Evolutionary conservation across 495 filamentous ascomycete genomes (phyloP), one percentile per base, ranked within the genome.

Genomic region (Cairneyella variabilis): DNA sequence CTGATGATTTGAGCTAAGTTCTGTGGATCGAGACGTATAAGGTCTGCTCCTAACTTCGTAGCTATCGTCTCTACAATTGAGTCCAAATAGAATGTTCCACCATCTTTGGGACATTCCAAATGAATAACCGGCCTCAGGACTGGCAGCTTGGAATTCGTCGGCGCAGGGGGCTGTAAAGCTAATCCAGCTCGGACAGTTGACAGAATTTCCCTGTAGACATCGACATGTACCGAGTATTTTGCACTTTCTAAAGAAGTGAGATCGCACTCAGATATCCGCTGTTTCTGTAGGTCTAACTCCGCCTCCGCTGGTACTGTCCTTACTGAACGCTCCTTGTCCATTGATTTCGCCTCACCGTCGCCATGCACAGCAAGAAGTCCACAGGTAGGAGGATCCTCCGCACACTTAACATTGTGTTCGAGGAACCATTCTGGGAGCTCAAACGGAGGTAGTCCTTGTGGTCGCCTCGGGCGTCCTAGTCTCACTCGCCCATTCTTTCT

Each of bases 1-100:
- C 83, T 87, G 36, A 86, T 78, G 36, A 97, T 72, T 50, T 90
- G 76, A 12, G 90, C 87, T 56, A 98, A 76, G 64, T 90, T 88
- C 55, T 87, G 83, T 12, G 90, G 83, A 66, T 86, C 83, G 12
- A 98, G 68, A 20, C 80, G 78, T 28, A 98, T 71, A 4, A 97
- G 63, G 65, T 97, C 88, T n/a, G 91, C 84, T 27, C 72, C 69
- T 11, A 86, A 53, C 16, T 79, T 73, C 10, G 69, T 62, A 1
- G 90, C 86, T 26, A 88, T 67, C 25, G 67, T 70, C 39, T 78
- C 71, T 7, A 88, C 76, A 23, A 88, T 64, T 1, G 68, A 64
- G 50, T 86, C 75, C 32, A 91, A 66, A 49, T 82, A 79, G 26
- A 68, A 61, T 21, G 76, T 75, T 0, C 76, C 76, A 44, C 82